Evolutionary conservation across 164 flowering plant genomes (phyloP), one percentile per base, ranked within the genome.

Genomic region (Annona squamosa): DNA sequence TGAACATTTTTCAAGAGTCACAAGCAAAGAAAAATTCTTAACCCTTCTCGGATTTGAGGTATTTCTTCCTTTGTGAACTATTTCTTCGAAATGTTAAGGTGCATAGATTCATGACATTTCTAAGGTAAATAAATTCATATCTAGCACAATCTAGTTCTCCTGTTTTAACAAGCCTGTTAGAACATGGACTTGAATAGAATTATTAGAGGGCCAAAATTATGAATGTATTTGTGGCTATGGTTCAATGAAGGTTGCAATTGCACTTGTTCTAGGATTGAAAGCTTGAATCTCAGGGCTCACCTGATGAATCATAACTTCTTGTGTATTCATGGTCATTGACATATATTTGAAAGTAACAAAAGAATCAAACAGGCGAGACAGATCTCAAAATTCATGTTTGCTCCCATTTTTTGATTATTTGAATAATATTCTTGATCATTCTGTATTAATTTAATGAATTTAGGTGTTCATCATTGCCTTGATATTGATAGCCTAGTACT

Each of bases 21-120:
- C 89, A 10, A 81, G 75, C 45, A 85, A 83, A 73, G 81, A 86
- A 46, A 85, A 87, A 46, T 82, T 85, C 75, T 82, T 93, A 70
- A 80, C 98, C 44, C 86, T 92, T 70, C 92, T 92, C 72, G 98
- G 94, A 48, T 91, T 86, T 68, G 91, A 93, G 96, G 98, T 93
- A 68, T 46, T 84, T 76, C 72, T 63, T 12, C 71, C 42, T 37
- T 7, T 17, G 5, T 12, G 7, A 45, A 2, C 70, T 45, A 42
- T 4, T 52, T 52, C 57, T n/a, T 52, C 6, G 57, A 52, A 52
- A 52, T 52, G 57, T 13, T 52, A 52, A 6, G 57, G 57, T 44
- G 7, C 56, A 42, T 56, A 68, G 7, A 46, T 46, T 18, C 7
- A 68, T 46, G 43, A 12, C 13, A 42, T 13, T 46, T 18, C 19